Evolutionary conservation across 805 yeast genomes (phyloP).

Genomic region (Zygosaccharomyces pseudorouxii): DNA sequence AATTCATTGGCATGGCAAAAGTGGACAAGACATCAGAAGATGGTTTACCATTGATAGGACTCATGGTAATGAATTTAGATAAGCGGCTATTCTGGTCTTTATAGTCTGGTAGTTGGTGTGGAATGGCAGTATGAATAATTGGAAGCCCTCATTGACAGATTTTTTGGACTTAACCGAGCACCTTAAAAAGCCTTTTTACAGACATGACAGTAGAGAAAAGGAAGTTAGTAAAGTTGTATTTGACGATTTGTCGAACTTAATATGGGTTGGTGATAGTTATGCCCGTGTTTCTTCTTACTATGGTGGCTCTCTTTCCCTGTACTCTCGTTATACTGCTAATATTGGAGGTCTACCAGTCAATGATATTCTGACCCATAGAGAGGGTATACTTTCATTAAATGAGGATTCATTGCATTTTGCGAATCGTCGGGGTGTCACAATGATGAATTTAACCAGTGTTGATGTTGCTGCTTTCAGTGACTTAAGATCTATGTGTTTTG

Average conservation of each 20-base stretch:
- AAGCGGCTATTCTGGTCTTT: not conserved
- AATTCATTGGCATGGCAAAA: not conserved
- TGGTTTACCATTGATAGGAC: conserved; percentile 1
- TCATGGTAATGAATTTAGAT: not conserved
- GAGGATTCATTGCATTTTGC: conserved; percentile 48
- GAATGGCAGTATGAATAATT: conserved; percentile 29
- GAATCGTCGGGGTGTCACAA: conserved; percentile 51
- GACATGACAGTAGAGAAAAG: conserved; percentile 33
- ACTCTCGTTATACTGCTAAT: conserved; percentile 55
- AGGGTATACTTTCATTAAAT: conserved; percentile 57
- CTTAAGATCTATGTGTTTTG: conserved; percentile 40
- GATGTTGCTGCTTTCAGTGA: conserved; percentile 34
- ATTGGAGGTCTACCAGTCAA: conserved; percentile 40
- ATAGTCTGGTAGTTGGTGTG: not conserved
- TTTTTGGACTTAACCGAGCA: conserved; percentile 31
- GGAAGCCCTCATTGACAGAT: conserved; percentile 34
- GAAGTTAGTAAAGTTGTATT: conserved; percentile 41
- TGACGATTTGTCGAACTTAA: conserved; percentile 66
- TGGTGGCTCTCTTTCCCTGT: conserved; percentile 45
- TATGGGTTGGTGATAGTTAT: conserved; percentile 76
- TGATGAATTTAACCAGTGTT: conserved; percentile 32
- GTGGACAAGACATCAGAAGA: not conserved
- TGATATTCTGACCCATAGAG: conserved; percentile 50
- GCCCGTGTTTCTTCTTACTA: conserved; percentile 48
- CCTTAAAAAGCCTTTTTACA: conserved; percentile 30